Evolutionary conservation across 2,329 filamentous ascomycete species (phyloP), one percentile per base, ranked within the genome.

Genomic region (Microdochium paspali): DNA sequence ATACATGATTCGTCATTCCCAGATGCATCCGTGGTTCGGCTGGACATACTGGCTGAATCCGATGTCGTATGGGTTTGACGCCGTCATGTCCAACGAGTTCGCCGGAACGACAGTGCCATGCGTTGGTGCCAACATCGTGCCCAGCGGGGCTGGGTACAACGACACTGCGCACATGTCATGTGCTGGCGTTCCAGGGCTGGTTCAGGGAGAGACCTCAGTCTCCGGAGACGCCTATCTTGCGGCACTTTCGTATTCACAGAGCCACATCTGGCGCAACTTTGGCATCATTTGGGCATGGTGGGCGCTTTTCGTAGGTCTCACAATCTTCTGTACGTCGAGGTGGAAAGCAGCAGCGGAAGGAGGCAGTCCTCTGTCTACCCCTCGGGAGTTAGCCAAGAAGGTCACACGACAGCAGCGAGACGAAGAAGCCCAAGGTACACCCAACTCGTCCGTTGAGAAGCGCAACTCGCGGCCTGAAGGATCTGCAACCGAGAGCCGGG

Each of bases 31-130:
- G 0, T 84, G 79, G 78, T 74, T 84, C 23, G 64, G 69, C 3
- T 84, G 80, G 80, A 59, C 84, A 3, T 81, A 73, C 51, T 82
- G 79, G 76, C 74, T 84, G 21, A 74, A 85, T 52, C 84, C 84
- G 0, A 66, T 89, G 3, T 77, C 84, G 0, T 88, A 87, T 49
- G 80, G 72, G 0, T 89, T 87, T 49, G 80, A 87, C 53, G 76
- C 76, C 0, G 61, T 90, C 0, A 70, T 88, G 57, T 70, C 80
- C 0, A 89, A 89, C 54, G 85, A 90, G 58, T 87, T 89, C 49
- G 72, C 84, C 52, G 66, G 65, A 28, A 66, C 84, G 57, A 67
- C 56, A 2, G 71, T 80, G 18, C 63, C 68, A 1, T 81, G 78
- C 49, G 70, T 71, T 3, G 68, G 65, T 2, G 52, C 51, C 24